Evolutionary conservation across 2,329 filamentous ascomycete genomes (phyloP).

Genomic region (Aquanectria penicillioides): DNA sequence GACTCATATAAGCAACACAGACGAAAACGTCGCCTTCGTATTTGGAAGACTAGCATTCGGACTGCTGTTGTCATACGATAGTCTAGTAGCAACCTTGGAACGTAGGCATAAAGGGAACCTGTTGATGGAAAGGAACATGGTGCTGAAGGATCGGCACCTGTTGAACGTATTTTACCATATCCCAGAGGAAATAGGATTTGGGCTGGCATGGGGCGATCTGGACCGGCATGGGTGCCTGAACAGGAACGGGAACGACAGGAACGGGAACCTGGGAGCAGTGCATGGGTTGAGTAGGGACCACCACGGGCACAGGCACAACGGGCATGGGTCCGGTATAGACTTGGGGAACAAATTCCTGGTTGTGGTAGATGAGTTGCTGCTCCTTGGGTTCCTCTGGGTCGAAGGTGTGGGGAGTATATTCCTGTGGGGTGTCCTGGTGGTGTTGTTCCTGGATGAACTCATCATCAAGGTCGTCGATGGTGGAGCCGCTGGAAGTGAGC

Average conservation of each 20-base stretch:
- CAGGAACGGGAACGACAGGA: conserved; percentile 25
- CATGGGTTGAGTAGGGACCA: conserved; percentile 39
- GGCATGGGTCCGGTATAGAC: conserved; percentile 55
- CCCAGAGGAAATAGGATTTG: conserved; percentile 63
- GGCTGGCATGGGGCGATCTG: conserved; percentile 51
- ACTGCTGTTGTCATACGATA: background rate
- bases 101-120: conserved; percentile 61
- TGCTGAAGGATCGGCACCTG: conserved; percentile 60
- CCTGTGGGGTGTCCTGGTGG: conserved; percentile 48
- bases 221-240: conserved; percentile 49
- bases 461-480: conserved; percentile 62
- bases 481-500: conserved; percentile 63
- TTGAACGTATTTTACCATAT: conserved; percentile 63
- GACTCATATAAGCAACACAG: too few species aligned
- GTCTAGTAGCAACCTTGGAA: conserved; percentile 61
- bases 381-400: conserved; percentile 58
- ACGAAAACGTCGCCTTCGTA: too few species aligned
- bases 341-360: conserved; percentile 58
- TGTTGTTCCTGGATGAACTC: conserved; percentile 59
- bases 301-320: conserved; percentile 36
- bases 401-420: conserved; percentile 55
- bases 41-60: background rate
- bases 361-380: conserved; percentile 50
- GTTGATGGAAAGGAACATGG: conserved; percentile 62
- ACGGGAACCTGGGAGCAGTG: conserved; percentile 45